Evolutionary conservation across 805 yeast genomes (phyloP).

Genomic region (Saccharomycopsis selenospora): DNA sequence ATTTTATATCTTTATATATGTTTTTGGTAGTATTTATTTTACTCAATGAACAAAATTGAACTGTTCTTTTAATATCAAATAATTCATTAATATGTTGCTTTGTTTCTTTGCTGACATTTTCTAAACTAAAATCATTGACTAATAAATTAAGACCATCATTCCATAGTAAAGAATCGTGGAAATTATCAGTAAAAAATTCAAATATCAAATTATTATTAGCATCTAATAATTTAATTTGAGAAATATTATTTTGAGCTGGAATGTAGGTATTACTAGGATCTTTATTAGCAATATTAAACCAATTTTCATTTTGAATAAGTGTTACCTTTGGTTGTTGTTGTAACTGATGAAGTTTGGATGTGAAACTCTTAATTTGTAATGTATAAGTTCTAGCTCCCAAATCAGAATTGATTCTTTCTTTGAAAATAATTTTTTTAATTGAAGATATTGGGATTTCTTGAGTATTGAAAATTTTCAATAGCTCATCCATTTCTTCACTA

Average conservation of each 20-base stretch:
- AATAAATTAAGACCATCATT: constrained; percentile 15
- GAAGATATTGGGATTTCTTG: not conserved
- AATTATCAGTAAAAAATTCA: constrained; percentile 14
- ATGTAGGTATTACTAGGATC: not conserved
- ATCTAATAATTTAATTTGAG: constrained; percentile 10
- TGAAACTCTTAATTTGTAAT: not conserved
- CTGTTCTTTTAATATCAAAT: constrained; percentile 15
- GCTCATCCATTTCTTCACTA: not conserved
- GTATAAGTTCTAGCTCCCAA: not conserved
- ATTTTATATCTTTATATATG: too few species aligned
- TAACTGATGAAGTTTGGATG: not conserved
- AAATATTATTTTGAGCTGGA: constrained; percentile 11
- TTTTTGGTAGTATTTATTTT: constrained; percentile 7
- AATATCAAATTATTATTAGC: constrained; percentile 3
- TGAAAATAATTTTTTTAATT: not conserved
- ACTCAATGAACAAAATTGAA: constrained; percentile 17
- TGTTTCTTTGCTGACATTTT: constrained; percentile 11
- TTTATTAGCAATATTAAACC: not conserved
- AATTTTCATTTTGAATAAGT: not conserved
- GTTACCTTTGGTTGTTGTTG: not conserved
- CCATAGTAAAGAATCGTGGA: constrained; percentile 13
- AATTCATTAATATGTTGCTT: constrained; percentile 14
- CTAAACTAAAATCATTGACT: constrained; percentile 10
- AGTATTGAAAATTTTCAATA: not conserved
- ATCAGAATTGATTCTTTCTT: not conserved